These are phyloP conservation scores for Beauveria australis DNA, from an alignment of 2,329 filamentous ascomycete genomes.

Conservation along the genomic window DNA sequence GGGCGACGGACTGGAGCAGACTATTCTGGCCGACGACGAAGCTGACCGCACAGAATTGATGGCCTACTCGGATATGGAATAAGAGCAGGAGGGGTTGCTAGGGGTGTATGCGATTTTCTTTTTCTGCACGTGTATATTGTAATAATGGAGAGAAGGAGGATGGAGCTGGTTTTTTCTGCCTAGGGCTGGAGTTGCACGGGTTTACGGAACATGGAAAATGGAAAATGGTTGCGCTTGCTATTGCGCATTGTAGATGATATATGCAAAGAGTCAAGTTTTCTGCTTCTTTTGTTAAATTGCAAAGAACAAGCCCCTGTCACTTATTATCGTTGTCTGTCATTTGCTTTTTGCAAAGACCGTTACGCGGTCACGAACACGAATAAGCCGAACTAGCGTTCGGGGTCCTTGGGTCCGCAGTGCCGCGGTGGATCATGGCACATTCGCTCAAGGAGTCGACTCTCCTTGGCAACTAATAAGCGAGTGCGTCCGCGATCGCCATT, in stretches of 20 bases:
- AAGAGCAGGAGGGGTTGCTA: neutral
- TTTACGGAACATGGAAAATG: neutral
- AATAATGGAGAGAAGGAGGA: slow-evolving; percentile 3
- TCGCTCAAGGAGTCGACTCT: neutral
- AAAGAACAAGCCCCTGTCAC: neutral
- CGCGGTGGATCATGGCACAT: slow-evolving; percentile 22
- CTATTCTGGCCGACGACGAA: slow-evolving; percentile 38
- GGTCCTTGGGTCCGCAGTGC: neutral
- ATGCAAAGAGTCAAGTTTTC: neutral
- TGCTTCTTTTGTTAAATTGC: neutral
- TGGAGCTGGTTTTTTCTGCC: neutral
- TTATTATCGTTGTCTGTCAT: too few species aligned
- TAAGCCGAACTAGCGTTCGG: neutral
- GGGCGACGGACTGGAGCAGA: slow-evolving; percentile 22
- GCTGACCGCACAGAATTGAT: slow-evolving; percentile 31
- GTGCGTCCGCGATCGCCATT: neutral
- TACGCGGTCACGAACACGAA: slow-evolving; percentile 6
- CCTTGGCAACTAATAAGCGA: neutral
- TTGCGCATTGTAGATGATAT: neutral
- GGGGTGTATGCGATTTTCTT: neutral
- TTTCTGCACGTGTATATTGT: slow-evolving; percentile 6
- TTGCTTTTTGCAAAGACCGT: too few species aligned
- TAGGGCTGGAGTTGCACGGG: neutral
- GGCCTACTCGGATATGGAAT: slow-evolving; percentile 29
- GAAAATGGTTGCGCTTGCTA: neutral